These are phyloP conservation scores for Cryptococcus sp. DNA, from an alignment of 1,284 basidiomycete species.

Conservation along the genomic window DNA sequence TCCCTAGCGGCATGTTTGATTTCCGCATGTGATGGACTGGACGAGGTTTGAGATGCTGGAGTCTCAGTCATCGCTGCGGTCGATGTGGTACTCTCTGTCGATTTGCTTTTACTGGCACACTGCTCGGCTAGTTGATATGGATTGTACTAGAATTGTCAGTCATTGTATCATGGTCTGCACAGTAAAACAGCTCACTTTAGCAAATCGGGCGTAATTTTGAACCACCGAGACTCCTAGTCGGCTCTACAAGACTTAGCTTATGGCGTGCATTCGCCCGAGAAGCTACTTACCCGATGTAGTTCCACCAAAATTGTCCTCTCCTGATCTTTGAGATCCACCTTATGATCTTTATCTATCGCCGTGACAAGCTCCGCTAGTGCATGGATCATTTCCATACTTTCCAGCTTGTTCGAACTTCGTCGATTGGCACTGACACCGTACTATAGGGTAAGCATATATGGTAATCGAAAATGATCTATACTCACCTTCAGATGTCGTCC, in stretches of 20 bases:
- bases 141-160: no score
- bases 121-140: conserved; percentile 12
- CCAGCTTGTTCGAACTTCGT: conserved; percentile 31
- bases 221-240: conserved; percentile 32
- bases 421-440: conserved; percentile 32
- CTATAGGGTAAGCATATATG: conserved; percentile 9
- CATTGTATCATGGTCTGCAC: no score
- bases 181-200: conserved; percentile 21
- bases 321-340: conserved; percentile 35
- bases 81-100: not conserved
- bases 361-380: conserved; percentile 32
- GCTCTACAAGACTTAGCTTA: conserved; percentile 14
- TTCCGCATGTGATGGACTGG: not conserved
- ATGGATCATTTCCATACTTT: conserved; percentile 39
- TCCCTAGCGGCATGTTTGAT: conserved; percentile 1
- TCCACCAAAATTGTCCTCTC: conserved; percentile 39
- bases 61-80: not conserved
- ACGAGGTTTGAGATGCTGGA: not conserved
- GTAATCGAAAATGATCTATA: not conserved
- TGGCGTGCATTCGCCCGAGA: not conserved
- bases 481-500: conserved; percentile 18
- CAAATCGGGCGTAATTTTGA: conserved; percentile 34
- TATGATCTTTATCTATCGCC: conserved; percentile 26
- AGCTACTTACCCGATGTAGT: conserved; percentile 27
- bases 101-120: conserved; percentile 1